Conservation (phyloP, 176 grass and related monocot genomes). For the Cenchrus fungigraminus region DNA sequence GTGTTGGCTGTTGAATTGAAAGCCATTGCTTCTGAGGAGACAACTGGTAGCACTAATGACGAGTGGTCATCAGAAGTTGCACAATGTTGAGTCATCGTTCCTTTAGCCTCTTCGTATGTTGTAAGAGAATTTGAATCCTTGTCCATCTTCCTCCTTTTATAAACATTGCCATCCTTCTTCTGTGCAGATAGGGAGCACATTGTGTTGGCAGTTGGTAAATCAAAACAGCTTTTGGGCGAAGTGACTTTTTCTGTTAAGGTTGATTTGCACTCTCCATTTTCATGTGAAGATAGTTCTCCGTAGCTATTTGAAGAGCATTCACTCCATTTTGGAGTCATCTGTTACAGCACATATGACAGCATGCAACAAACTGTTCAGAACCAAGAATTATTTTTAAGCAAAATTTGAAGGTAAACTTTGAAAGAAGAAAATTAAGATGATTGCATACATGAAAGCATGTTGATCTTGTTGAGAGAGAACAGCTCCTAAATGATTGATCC, state of each 20-base stretch:
- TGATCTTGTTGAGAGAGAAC: too few relatives aligned
- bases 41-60: constrained; percentile 34
- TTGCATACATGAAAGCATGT: too few relatives aligned
- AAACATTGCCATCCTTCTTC: constrained; percentile 61
- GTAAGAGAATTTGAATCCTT: constrained; percentile 52
- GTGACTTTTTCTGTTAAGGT: constrained; percentile 32
- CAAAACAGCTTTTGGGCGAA: constrained; percentile 38
- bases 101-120: constrained; percentile 46
- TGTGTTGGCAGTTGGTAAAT: constrained; percentile 40
- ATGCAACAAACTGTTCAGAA: constrained; percentile 38
- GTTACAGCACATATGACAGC: constrained; percentile 53
- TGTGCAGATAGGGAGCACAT: constrained; percentile 55
- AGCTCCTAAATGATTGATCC: too few relatives aligned
- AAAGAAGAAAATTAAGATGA: too few relatives aligned
- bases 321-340: constrained; percentile 62
- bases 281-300: constrained; percentile 37
- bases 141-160: constrained; percentile 67
- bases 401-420: too few relatives aligned
- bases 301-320: constrained; percentile 44
- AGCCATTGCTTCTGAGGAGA: constrained; percentile 26
- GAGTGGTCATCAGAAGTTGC: constrained; percentile 37
- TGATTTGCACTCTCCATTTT: constrained; percentile 51
- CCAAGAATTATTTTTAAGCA: too few relatives aligned
- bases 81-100: constrained; percentile 39
- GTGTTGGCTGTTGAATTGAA: constrained; percentile 31